Evolutionary conservation across 2,329 filamentous ascomycete species (phyloP).

Genomic region (Simplicillium sp.): DNA sequence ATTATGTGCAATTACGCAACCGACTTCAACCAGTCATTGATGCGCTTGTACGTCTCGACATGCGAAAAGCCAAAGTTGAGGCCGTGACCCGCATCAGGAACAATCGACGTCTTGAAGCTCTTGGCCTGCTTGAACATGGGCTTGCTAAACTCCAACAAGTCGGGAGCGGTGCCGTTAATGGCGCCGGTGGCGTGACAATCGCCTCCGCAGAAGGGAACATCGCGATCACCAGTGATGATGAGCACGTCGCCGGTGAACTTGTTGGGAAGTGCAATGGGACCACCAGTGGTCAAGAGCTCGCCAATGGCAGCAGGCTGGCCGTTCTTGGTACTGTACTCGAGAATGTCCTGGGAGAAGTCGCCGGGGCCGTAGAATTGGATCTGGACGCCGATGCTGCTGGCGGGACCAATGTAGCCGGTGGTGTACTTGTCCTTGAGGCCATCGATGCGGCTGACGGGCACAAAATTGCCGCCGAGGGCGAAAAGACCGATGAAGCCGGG

Average conservation of each 20-base stretch:
- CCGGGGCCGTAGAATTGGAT: slow-evolving; percentile 42
- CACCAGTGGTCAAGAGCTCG: slow-evolving; percentile 47
- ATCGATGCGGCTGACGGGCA: slow-evolving; percentile 26
- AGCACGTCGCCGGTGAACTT: slow-evolving; percentile 44
- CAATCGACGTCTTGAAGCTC: slow-evolving; percentile 42
- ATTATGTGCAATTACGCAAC: too few species aligned
- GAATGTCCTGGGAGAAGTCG: slow-evolving; percentile 44
- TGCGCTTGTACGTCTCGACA: slow-evolving; percentile 20
- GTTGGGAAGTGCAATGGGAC: slow-evolving; percentile 20
- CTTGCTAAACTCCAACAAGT: slow-evolving; percentile 31
- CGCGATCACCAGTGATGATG: slow-evolving; percentile 42
- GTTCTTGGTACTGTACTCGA: slow-evolving; percentile 31
- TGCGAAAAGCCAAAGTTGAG: slow-evolving; percentile 36
- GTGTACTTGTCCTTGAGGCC: slow-evolving; percentile 22
- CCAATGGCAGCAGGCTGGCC: slow-evolving; percentile 49
- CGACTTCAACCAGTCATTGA: slow-evolving; percentile 24
- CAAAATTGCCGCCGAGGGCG: slow-evolving; percentile 34
- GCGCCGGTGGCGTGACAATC: slow-evolving; percentile 40
- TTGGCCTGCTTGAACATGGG: slow-evolving; percentile 32
- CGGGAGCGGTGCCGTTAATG: slow-evolving; percentile 22
- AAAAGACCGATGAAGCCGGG: slow-evolving; percentile 32
- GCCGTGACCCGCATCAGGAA: slow-evolving; percentile 40
- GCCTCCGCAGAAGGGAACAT: slow-evolving; percentile 52
- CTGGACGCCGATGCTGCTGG: slow-evolving; percentile 37
- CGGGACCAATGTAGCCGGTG: slow-evolving; percentile 43